Evolutionary conservation across 441 rosid species (phyloP).

Genomic region (Hypseocharis bilobata): DNA sequence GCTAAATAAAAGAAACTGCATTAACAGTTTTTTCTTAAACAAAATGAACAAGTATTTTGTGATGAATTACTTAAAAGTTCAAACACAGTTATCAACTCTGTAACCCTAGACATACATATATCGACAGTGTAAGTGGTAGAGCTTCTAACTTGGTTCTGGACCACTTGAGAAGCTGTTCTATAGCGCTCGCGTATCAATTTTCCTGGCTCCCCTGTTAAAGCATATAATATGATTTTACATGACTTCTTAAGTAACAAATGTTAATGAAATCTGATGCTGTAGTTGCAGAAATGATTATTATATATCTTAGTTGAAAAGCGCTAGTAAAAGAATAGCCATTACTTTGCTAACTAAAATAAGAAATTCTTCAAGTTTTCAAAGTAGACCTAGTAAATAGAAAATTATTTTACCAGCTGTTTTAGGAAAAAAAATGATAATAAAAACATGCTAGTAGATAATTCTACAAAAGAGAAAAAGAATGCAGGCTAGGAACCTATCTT

Average conservation of each 20-base stretch:
- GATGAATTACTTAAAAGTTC: conserved; percentile 3
- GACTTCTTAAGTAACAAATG: neutral
- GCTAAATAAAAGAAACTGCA: neutral
- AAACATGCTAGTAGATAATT: neutral
- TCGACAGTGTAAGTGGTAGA: conserved; percentile 36
- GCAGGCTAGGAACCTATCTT: conserved; percentile 17
- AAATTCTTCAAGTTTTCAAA: neutral
- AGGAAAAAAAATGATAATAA: neutral
- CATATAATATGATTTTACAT: neutral
- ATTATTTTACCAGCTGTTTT: conserved; percentile 66
- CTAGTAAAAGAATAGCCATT: neutral
- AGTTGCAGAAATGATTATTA: neutral
- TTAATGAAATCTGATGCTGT: neutral
- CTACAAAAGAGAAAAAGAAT: neutral
- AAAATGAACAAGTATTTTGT: neutral
- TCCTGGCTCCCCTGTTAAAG: conserved; percentile 73
- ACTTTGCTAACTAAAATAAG: neutral
- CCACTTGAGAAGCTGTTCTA: conserved; percentile 95
- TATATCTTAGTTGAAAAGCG: neutral
- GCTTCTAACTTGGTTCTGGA: conserved; percentile 89
- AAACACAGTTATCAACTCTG: conserved; percentile 14
- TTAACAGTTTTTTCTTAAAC: neutral
- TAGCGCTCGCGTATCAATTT: conserved; percentile 84
- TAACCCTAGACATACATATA: conserved; percentile 38
- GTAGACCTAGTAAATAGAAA: neutral